Percentiles rank a stretch among this genome's conserved stretches.
Conservation (phyloP, 768 basidiomycete species). For the Cystobasidium ongulense region DNA sequence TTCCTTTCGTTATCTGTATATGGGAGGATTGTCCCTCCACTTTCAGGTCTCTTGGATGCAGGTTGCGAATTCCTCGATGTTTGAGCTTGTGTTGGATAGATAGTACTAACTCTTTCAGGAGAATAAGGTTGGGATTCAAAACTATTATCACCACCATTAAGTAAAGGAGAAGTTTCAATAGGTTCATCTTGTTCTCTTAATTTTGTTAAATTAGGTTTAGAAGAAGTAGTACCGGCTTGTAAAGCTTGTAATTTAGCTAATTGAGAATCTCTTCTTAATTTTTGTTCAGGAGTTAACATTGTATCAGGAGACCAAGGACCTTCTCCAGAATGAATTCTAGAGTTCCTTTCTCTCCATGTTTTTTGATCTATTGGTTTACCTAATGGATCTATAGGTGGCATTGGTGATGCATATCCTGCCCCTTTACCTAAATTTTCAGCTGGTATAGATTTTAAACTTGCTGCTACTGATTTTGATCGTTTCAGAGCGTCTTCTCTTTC, state of each 20-base stretch:
- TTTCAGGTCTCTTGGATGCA: neutral
- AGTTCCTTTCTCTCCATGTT: slow-evolving; percentile 17
- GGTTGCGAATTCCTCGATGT: neutral
- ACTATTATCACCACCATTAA: slow-evolving; percentile 5
- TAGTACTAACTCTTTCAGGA: neutral
- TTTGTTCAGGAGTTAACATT: slow-evolving; percentile 8
- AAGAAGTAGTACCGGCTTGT: slow-evolving; percentile 1
- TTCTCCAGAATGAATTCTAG: neutral
- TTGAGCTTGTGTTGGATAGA: neutral
- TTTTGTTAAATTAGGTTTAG: slow-evolving; percentile 11
- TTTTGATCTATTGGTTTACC: slow-evolving; percentile 23
- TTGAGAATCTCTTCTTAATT: slow-evolving; percentile 12
- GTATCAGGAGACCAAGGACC: neutral
- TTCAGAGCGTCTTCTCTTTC: neutral
- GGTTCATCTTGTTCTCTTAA: neutral
- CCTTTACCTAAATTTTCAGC: slow-evolving; percentile 22
- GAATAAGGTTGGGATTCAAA: neutral
- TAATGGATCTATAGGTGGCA: slow-evolving; percentile 20
- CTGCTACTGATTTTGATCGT: slow-evolving; percentile 4
- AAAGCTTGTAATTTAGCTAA: slow-evolving; percentile 11
- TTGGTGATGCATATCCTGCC: slow-evolving; percentile 26
- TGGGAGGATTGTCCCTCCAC: neutral
- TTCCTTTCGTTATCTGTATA: neutral
- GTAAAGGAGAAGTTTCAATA: slow-evolving; percentile 2
- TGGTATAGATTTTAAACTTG: slow-evolving; percentile 9